phyloP scores from a whole-genome alignment of 163 green algal species.

The Scenedesmus sp. region DNA sequence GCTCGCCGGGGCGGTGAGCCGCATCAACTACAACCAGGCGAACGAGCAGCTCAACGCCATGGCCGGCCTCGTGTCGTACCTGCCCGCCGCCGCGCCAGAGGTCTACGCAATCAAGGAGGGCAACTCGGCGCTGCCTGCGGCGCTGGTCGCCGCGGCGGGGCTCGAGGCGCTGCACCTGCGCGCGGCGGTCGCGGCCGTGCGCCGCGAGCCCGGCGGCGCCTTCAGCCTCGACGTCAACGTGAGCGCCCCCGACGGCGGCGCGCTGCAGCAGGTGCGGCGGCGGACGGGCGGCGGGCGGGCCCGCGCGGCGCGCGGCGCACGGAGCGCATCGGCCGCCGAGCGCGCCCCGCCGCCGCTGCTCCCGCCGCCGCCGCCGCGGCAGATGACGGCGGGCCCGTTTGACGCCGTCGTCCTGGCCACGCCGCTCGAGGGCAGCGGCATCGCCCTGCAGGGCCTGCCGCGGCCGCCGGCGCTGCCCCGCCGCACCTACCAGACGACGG shows the following conservation, averaged over 20 bases:
- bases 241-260: not conserved
- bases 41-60: slow-evolving; percentile 28
- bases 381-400: slow-evolving; percentile 22
- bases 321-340: no score
- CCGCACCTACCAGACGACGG: slow-evolving; percentile 28
- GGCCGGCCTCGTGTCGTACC: slow-evolving; percentile 37
- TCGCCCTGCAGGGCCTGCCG: not conserved
- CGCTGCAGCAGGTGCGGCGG: not conserved
- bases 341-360: not conserved
- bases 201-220: no score
- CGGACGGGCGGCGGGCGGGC: no score
- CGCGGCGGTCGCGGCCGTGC: not conserved
- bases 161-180: slow-evolving; percentile 17
- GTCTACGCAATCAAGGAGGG: slow-evolving; percentile 29
- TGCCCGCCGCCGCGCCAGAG: no score
- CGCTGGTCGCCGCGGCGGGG: slow-evolving; percentile 10
- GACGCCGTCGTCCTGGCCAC: slow-evolving; percentile 30
- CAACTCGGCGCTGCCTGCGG: not conserved
- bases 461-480: not conserved
- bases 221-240: not conserved
- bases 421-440: slow-evolving; percentile 13
- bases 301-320: no score
- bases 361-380: not conserved
- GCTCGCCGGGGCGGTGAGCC: slow-evolving; percentile 32
- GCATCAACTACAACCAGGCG: slow-evolving; percentile 45